A percentile compares a stretch with the other conserved stretches of the same genome.
These are phyloP conservation scores for Trifolium dubium DNA, from an alignment of 306 rosid genomes.

Conservation along the genomic window DNA sequence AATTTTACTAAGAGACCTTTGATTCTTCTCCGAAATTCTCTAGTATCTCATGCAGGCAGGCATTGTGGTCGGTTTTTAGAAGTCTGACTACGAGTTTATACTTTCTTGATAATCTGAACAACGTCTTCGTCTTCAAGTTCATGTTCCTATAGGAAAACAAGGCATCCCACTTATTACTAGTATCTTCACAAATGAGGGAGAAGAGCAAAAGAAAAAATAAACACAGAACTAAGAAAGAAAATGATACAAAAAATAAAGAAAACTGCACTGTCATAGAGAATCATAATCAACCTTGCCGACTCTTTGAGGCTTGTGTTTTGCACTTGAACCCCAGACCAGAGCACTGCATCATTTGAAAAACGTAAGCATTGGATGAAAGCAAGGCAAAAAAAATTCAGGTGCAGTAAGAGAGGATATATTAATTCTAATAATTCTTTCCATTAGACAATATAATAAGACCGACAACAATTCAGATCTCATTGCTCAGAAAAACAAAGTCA, in stretches of 20 bases:
- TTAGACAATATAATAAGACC: neutral
- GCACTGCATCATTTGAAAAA: conserved; percentile 65
- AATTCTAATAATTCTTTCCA: neutral
- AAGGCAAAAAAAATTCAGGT: neutral
- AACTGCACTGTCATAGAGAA: conserved; percentile 14
- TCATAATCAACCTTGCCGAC: conserved; percentile 80
- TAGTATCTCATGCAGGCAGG: conserved; percentile 18
- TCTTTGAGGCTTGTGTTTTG: conserved; percentile 95
- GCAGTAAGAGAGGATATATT: neutral
- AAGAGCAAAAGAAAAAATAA: conserved; percentile 1
- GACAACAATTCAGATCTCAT: neutral
- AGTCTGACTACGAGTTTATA: conserved; percentile 46
- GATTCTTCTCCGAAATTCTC: conserved; percentile 32
- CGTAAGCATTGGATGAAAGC: conserved; percentile 28
- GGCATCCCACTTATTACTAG: conserved; percentile 28
- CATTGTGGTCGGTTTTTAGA: conserved; percentile 9
- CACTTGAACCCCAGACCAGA: conserved; percentile 97
- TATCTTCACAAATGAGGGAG: conserved; percentile 18
- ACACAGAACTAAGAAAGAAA: neutral
- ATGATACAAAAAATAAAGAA: conserved; percentile 12
- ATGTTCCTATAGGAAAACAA: conserved; percentile 67
- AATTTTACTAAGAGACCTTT: conserved; percentile 2
- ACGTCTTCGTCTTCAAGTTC: conserved; percentile 97
- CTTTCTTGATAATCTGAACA: conserved; percentile 94
- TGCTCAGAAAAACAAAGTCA: neutral